Evolutionary conservation across 768 basidiomycete species (phyloP).

Genomic region (Leccinum variicolor): DNA sequence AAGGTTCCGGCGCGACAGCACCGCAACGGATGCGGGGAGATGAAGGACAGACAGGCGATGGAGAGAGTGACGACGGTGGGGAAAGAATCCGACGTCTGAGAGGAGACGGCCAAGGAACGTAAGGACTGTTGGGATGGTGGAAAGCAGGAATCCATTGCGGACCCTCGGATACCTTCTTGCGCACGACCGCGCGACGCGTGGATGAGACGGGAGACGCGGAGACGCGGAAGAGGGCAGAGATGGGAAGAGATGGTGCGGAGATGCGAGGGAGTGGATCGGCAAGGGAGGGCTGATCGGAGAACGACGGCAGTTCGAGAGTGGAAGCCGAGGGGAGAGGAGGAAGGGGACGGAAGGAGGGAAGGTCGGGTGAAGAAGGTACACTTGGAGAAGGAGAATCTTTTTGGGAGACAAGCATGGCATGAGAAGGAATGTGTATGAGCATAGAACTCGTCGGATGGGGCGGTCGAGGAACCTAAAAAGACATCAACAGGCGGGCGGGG

Average conservation of each 20-base stretch:
- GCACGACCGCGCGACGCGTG: slow-evolving; percentile 5
- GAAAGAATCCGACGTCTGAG: slow-evolving; percentile 41
- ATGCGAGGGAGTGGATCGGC: slow-evolving; percentile 6
- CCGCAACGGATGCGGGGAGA: slow-evolving; percentile 35
- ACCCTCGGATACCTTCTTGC: slow-evolving; percentile 24
- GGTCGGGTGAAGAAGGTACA: slow-evolving; percentile 6
- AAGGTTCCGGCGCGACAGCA: slow-evolving; percentile 42
- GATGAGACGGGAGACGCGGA: slow-evolving; percentile 17
- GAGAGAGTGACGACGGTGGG: slow-evolving; percentile 34
- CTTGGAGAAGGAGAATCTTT: slow-evolving; percentile 12
- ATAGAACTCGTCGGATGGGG: slow-evolving; percentile 15
- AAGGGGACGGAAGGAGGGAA: slow-evolving; percentile 27
- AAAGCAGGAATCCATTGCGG: slow-evolving; percentile 37
- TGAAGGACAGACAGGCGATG: slow-evolving; percentile 34
- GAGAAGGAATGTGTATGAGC: slow-evolving; percentile 8
- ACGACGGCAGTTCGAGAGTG: slow-evolving; percentile 37
- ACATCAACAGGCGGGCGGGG: slow-evolving; percentile 10
- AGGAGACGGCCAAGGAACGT: slow-evolving; percentile 46
- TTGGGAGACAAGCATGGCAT: slow-evolving; percentile 1
- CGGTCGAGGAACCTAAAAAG: slow-evolving; percentile 12
- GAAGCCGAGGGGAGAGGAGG: slow-evolving; percentile 37
- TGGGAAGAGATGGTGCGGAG: slow-evolving; percentile 11
- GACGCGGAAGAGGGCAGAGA: slow-evolving; percentile 15
- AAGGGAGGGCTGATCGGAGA: slow-evolving; percentile 24
- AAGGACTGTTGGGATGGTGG: slow-evolving; percentile 53